Percentiles rank a stretch among this genome's conserved stretches.
phyloP scores from a whole-genome alignment of 139 green algal species.

The Picochlorum sp. region DNA sequence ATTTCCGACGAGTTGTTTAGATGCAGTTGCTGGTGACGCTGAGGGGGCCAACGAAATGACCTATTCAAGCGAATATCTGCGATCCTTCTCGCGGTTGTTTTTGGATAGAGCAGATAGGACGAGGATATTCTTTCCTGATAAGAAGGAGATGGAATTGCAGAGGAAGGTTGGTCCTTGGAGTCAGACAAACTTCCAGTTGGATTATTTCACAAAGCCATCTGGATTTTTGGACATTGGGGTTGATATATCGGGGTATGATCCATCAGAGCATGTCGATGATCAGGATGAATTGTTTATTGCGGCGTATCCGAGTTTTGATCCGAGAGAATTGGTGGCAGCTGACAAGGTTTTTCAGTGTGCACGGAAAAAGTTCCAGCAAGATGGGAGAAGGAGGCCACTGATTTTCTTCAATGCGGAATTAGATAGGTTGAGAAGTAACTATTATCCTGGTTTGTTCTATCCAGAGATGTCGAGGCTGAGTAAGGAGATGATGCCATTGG shows the following conservation, averaged over 20 bases:
- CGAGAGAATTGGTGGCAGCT: conserved; percentile 61
- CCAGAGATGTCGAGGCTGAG: conserved; percentile 52
- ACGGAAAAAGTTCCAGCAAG: conserved; percentile 9
- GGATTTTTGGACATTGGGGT: conserved; percentile 50
- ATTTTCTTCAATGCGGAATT: conserved; percentile 87
- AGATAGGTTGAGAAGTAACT: conserved; percentile 59
- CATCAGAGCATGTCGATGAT: conserved; percentile 26
- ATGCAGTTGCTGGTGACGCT: conserved; percentile 45
- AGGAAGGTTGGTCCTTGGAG: conserved; percentile 34
- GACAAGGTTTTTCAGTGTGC: conserved; percentile 47
- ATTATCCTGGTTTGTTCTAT: conserved; percentile 76
- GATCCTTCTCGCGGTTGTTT: conserved; percentile 45
- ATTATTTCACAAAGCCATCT: conserved; percentile 61
- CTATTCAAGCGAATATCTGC: conserved; percentile 34
- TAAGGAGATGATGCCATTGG: conserved; percentile 43
- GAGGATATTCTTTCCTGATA: conserved; percentile 67
- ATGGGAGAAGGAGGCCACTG: conserved; percentile 37
- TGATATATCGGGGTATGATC: conserved; percentile 26
- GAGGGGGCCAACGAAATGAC: conserved; percentile 66
- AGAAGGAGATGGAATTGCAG: conserved; percentile 38
- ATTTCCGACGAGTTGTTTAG: conserved; percentile 39
- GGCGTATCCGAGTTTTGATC: conserved; percentile 65
- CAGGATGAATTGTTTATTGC: conserved; percentile 57
- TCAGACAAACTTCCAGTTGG: conserved; percentile 49
- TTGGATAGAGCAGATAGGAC: conserved; percentile 31